Conservation (phyloP, 1,284 basidiomycete genomes). For the Golubevia sp. region DNA sequence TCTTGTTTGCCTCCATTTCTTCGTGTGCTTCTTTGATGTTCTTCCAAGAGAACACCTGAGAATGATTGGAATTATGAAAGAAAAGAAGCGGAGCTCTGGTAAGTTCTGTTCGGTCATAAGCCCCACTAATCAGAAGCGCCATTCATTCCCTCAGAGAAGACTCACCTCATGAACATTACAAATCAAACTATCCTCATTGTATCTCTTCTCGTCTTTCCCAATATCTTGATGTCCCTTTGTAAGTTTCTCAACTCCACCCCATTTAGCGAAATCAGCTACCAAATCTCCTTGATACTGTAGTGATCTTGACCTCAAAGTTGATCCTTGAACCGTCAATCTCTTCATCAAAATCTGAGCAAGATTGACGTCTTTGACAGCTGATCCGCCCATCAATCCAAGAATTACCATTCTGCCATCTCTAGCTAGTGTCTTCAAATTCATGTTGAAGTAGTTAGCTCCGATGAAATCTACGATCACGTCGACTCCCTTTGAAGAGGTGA, state of each 20-base stretch:
- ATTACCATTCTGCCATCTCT: conserved; percentile 79
- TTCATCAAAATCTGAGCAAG: conserved; percentile 78
- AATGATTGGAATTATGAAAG: background rate
- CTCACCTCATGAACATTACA: conserved; percentile 77
- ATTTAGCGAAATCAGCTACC: conserved; percentile 69
- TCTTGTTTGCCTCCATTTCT: conserved; percentile 85
- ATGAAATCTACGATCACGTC: conserved; percentile 88
- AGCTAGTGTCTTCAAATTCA: conserved; percentile 78
- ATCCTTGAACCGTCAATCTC: conserved; percentile 85
- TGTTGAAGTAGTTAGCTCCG: conserved; percentile 78
- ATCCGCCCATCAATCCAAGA: conserved; percentile 74
- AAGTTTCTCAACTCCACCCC: conserved; percentile 7
- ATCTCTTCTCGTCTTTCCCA: background rate
- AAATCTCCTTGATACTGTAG: conserved; percentile 79
- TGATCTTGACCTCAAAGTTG: conserved; percentile 80
- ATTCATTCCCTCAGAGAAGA: too few relatives aligned
- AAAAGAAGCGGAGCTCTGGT: background rate
- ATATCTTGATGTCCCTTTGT: background rate
- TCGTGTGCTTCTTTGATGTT: conserved; percentile 81
- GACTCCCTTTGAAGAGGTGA: conserved; percentile 72
- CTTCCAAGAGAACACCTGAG: conserved; percentile 78
- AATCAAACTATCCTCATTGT: conserved; percentile 68
- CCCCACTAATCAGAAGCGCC: too few relatives aligned
- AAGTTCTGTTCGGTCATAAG: too few relatives aligned
- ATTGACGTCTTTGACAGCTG: conserved; percentile 70